Evolutionary conservation across 768 basidiomycete species (phyloP).

Genomic region (Hygrophoropsis aurantiaca): DNA sequence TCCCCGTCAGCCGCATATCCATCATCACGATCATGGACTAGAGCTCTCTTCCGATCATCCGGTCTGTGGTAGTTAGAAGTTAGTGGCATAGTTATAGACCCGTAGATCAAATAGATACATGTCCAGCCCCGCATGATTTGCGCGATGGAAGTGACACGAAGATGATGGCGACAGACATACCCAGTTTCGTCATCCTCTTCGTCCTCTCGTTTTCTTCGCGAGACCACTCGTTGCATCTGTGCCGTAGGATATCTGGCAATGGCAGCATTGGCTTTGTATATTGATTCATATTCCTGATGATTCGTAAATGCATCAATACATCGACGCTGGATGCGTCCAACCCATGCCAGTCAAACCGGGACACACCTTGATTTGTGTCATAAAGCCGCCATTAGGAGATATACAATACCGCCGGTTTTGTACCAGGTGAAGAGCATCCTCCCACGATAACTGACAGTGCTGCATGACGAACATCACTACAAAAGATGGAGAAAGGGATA

Average conservation of each 20-base stretch:
- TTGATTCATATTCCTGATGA: constrained; percentile 90
- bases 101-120: not conserved
- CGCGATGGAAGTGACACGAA: too few relatives aligned
- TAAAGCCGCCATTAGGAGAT: constrained; percentile 87
- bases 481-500: constrained; percentile 83
- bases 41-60: constrained; percentile 44
- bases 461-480: constrained; percentile 96
- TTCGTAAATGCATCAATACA: not conserved
- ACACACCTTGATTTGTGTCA: constrained; percentile 86
- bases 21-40: constrained; percentile 31
- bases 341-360: too few relatives aligned
- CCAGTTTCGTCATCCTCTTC: constrained; percentile 61
- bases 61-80: constrained; percentile 20
- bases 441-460: constrained; percentile 76
- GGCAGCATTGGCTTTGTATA: constrained; percentile 77
- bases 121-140: too few relatives aligned
- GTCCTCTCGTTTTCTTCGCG: constrained; percentile 70
- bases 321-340: too few relatives aligned
- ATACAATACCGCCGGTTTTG: constrained; percentile 93
- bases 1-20: constrained; percentile 30
- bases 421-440: constrained; percentile 84
- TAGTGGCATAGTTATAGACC: not conserved
- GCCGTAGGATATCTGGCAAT: constrained; percentile 57
- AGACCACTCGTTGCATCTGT: constrained; percentile 39
- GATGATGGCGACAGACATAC: too few relatives aligned